Evolutionary conservation across 345 rosid genomes (phyloP), one percentile per base, ranked within the genome.

Genomic region (Rubroshorea leprosula): DNA sequence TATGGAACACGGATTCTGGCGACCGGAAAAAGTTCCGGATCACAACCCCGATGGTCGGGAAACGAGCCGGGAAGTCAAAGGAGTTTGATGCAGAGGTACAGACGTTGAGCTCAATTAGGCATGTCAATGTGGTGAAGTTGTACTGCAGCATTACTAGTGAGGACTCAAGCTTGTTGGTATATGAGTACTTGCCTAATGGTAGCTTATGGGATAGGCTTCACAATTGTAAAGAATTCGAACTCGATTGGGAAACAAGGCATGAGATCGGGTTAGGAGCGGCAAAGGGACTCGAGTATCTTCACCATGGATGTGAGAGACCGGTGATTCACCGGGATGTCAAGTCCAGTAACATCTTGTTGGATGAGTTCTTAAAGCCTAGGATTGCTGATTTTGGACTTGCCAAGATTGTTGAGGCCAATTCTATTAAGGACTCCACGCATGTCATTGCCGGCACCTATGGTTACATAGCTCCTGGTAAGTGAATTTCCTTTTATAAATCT

Each of bases 361-460:
- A 91, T 57, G 95, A 87, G 78, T 69, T 81, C 41, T 73, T 83
- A 57, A 87, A 88, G 83, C 96, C 99, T 26, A 74, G 88, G 55
- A 93, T 93, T 58, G 99, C 97, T 0, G 96, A 93, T 82, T 93
- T 93, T 1, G 99, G 99, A 23, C 94, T 89, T 10, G 94, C 99
- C 23, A 93, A 85, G 82, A 86, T 89, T 64, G 83, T 84, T 70
- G 91, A 81, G 29, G 66, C 70, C 20, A 65, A 66, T 22, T 52
- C 68, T 48, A 72, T 73, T 0, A 74, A 71, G 65, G 95, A 86
- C 55, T 74, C 95, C 19, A 86, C 91, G 18, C 83, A 65, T 21
- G 83, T 85, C 18, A 82, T 93, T 41, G 89, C 97, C 0, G 99
- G 99, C 68, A 93, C 97, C 15, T 80, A 67, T 10, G 99, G 99